Evolutionary conservation across 78 protist species (phyloP), one percentile per base, ranked within the genome.

Genomic region (Dictyostelium firmibasis): DNA sequence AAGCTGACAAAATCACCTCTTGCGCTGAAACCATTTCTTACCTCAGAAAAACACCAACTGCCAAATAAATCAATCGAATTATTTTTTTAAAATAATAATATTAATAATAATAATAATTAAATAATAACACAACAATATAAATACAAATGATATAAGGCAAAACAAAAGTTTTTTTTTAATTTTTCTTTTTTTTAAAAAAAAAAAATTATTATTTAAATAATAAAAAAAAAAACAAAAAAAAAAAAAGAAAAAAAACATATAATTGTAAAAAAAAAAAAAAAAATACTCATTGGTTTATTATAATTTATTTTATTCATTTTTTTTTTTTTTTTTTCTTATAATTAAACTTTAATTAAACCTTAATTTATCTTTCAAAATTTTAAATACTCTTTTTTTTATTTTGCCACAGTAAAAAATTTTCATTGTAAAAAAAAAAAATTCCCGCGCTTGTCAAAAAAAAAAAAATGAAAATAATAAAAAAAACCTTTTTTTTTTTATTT

Each of bases 1-100:
- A 97, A 36, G 98, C 98, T 0, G 98, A 96, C 70, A 96, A 86
- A 95, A 96, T 98, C 81, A 60, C 67, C 36, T 76, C 98, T 1
- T 81, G 72, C 27, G 72, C 33, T 29, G 97, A 98, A 23, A 97
- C 98, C 16, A 83, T 98, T 67, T 18, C 84, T 20, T 97, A 89
- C 97, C 75, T 97, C 75, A 79, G 85, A 41, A 29, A 74, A 82
- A 93, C 97, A 33, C 98, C 99, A 36, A 83, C 91, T 41, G 98
- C 99, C 78, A 98, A 98, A 96, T 98, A 88, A 96, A 89, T 67
- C 10, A 35, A 72, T 72, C 23, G 7, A 33, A 50, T 10, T 44
- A 8, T 10, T 44, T 44, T 31, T 70, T n/a, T 10, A 75, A 76
- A 35, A 38, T 23, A 41, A 38, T 41, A 33, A 76, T 76, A n/a